phyloP scores from a whole-genome alignment of 768 basidiomycete genomes.

The Ramaria rubella region DNA sequence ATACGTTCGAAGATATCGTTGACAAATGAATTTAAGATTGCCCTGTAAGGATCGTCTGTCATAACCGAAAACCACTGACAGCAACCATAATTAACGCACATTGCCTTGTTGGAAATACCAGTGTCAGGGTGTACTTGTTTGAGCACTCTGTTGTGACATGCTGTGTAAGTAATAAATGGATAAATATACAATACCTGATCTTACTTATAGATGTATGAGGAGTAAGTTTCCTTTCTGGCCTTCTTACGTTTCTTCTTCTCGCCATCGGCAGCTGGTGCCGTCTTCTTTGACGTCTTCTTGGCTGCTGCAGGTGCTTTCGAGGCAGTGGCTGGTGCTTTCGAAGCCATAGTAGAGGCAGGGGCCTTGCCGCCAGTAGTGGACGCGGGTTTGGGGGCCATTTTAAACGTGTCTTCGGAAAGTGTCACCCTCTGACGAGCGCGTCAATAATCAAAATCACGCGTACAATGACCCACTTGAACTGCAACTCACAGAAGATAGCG shows the following conservation, averaged over 20 bases:
- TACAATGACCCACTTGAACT: background rate
- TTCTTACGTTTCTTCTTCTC: constrained; percentile 82
- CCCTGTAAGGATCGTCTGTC: constrained; percentile 17
- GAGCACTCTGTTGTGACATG: constrained; percentile 47
- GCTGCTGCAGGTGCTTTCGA: constrained; percentile 50
- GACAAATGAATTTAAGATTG: constrained; percentile 77
- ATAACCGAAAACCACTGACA: background rate
- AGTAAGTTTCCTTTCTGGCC: constrained; percentile 76
- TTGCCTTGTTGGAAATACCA: constrained; percentile 87
- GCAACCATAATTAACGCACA: constrained; percentile 25
- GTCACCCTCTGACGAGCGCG: background rate
- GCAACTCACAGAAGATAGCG: background rate
- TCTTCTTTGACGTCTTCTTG: constrained; percentile 41
- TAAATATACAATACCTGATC: constrained; percentile 12
- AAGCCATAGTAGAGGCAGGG: constrained; percentile 37
- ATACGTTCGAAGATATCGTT: constrained; percentile 83
- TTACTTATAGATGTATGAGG: constrained; percentile 80
- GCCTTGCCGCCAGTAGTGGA: constrained; percentile 53
- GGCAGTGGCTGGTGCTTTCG: constrained; percentile 43
- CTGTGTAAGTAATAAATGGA: background rate
- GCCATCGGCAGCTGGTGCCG: constrained; percentile 40
- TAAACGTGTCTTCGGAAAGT: background rate
- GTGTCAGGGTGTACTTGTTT: constrained; percentile 93
- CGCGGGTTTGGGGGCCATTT: constrained; percentile 24
- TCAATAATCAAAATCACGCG: background rate